Percentiles rank a stretch among this genome's conserved stretches.
Evolutionary conservation across 1,139 yeast genomes (phyloP).

Genomic region (Zygosaccharomyces sapae): DNA sequence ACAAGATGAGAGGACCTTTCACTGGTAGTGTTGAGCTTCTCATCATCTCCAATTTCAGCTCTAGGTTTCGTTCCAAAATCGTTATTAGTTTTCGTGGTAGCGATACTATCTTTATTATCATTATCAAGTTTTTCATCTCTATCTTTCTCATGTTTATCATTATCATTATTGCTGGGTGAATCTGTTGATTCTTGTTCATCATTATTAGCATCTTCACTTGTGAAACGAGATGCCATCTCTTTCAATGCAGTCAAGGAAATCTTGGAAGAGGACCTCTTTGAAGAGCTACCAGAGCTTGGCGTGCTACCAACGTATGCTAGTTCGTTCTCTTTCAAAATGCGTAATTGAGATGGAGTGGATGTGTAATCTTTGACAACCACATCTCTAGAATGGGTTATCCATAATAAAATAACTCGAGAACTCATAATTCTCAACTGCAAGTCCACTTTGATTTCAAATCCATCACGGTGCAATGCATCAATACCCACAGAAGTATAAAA

Average conservation of each 20-base stretch:
- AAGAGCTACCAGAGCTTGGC: constrained; percentile 27
- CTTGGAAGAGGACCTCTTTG: constrained; percentile 25
- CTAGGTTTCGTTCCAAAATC: no score
- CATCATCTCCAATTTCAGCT: no score
- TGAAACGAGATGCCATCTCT: constrained; percentile 7
- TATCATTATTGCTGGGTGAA: not conserved
- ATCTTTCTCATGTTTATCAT: constrained; percentile 1
- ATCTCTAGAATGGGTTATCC: constrained; percentile 78
- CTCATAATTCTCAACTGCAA: constrained; percentile 73
- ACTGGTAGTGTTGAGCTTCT: no score
- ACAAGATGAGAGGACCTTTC: not conserved
- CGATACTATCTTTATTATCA: not conserved
- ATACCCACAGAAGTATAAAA: constrained; percentile 65
- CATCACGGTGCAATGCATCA: constrained; percentile 66
- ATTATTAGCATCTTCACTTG: not conserved
- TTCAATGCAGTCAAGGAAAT: constrained; percentile 20
- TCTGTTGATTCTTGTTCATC: not conserved
- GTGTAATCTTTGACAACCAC: constrained; percentile 33
- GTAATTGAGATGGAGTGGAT: constrained; percentile 39
- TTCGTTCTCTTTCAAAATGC: constrained; percentile 37
- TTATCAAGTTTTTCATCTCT: constrained; percentile 1
- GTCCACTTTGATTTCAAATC: constrained; percentile 60
- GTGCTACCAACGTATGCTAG: constrained; percentile 34
- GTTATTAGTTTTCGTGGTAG: no score
- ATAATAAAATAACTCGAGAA: constrained; percentile 56